Percentiles rank a stretch among this genome's conserved stretches.
These are phyloP conservation scores for Aspergillus ochraceoroseus DNA, from an alignment of 2,329 filamentous ascomycete genomes.

Conservation along the genomic window DNA sequence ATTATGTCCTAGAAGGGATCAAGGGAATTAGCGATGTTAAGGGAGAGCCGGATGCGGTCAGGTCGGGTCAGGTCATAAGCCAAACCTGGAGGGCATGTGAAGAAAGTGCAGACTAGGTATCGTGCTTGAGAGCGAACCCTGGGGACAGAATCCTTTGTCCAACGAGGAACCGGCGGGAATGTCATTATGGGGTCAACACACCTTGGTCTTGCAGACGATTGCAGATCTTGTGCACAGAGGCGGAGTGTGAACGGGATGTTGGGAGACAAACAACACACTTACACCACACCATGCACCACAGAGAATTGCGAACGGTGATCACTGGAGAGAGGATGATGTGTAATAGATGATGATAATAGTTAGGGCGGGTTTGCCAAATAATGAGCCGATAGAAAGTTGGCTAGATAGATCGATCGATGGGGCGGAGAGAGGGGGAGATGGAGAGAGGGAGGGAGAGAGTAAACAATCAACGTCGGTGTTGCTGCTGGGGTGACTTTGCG, in stretches of 20 bases:
- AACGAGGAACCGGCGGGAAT: conserved; percentile 1
- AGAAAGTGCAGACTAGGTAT: neutral
- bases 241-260: conserved; percentile 14
- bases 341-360: neutral
- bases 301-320: neutral
- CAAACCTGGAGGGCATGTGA: neutral
- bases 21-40: conserved; percentile 8
- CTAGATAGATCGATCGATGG: conserved; percentile 1
- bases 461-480: conserved; percentile 23
- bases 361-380: neutral
- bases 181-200: conserved; percentile 12
- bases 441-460: conserved; percentile 11
- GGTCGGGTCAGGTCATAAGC: too few relatives aligned
- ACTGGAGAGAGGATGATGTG: conserved; percentile 2
- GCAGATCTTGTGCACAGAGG: conserved; percentile 19
- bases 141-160: neutral
- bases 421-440: conserved; percentile 5
- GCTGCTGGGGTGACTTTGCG: conserved; percentile 26
- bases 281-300: conserved; percentile 6
- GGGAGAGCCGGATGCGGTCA: neutral
- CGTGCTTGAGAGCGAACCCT: neutral
- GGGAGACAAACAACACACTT: conserved; percentile 1
- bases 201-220: conserved; percentile 17
- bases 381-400: neutral
- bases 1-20: conserved; percentile 7